phyloP scores from a whole-genome alignment of 1,139 yeast species.

The Geotrichum candidum region DNA sequence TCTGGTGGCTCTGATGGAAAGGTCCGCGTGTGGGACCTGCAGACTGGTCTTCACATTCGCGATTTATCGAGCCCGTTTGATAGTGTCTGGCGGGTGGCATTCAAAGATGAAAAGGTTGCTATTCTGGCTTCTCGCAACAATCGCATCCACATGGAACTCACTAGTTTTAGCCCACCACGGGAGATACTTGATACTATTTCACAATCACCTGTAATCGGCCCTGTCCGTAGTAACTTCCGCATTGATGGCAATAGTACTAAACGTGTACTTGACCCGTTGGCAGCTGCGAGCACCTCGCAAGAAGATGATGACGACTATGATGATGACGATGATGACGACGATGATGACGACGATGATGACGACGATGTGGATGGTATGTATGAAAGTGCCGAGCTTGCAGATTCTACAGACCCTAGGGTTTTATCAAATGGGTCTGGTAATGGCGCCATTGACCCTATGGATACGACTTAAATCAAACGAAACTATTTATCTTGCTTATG shows the following conservation, averaged over 20 bases:
- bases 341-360: neutral
- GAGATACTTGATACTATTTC: constrained; percentile 18
- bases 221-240: neutral
- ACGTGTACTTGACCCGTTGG: neutral
- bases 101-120: constrained; percentile 39
- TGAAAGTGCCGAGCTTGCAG: neutral
- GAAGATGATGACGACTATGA: neutral
- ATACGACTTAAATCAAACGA: constrained; percentile 1
- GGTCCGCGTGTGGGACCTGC: constrained; percentile 88
- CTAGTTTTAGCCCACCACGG: constrained; percentile 30
- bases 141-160: constrained; percentile 37
- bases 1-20: constrained; percentile 86
- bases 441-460: constrained; percentile 11
- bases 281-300: neutral
- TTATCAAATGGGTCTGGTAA: neutral
- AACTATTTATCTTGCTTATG: neutral
- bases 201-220: neutral
- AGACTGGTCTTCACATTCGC: constrained; percentile 53
- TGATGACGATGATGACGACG: neutral
- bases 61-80: constrained; percentile 36
- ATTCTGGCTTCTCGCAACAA: constrained; percentile 36
- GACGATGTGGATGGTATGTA: neutral
- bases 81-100: constrained; percentile 41
- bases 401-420: neutral
- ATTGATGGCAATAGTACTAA: neutral